Conservation (phyloP, 495 filamentous ascomycete species). For the Pseudoneurospora amorphoporcata region DNA sequence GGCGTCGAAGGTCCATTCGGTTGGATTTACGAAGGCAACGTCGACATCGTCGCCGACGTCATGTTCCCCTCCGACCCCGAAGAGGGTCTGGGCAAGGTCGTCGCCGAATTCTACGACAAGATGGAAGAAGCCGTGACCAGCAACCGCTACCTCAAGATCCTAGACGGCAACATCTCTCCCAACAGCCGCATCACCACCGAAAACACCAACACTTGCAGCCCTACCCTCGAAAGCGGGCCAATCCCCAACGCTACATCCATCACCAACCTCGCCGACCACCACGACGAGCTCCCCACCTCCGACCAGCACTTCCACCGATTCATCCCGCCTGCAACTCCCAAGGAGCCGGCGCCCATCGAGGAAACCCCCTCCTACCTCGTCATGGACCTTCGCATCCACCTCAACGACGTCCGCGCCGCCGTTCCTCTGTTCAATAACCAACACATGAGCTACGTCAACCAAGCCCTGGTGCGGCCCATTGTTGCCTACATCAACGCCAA, state of each 20-base stretch:
- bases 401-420: slow-evolving; percentile 84
- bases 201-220: slow-evolving; percentile 5
- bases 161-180: slow-evolving; percentile 23
- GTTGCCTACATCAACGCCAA: slow-evolving; percentile 98
- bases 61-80: slow-evolving; percentile 83
- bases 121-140: slow-evolving; percentile 84
- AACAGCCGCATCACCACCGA: slow-evolving; percentile 16
- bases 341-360: slow-evolving; percentile 12
- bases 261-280: not conserved
- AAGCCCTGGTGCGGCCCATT: slow-evolving; percentile 87
- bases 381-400: slow-evolving; percentile 80
- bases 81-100: slow-evolving; percentile 79
- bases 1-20: slow-evolving; percentile 91
- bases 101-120: slow-evolving; percentile 88
- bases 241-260: not conserved
- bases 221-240: slow-evolving; percentile 2
- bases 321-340: not conserved
- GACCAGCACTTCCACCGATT: not conserved
- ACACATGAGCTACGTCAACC: slow-evolving; percentile 90
- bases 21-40: slow-evolving; percentile 93
- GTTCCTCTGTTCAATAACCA: slow-evolving; percentile 79
- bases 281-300: not conserved
- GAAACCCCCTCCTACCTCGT: slow-evolving; percentile 63
- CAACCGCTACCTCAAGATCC: slow-evolving; percentile 45
- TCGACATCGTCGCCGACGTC: slow-evolving; percentile 92